Evolutionary conservation across 2,329 filamentous ascomycete species (phyloP).

Genomic region (Verticillium alfalfae): DNA sequence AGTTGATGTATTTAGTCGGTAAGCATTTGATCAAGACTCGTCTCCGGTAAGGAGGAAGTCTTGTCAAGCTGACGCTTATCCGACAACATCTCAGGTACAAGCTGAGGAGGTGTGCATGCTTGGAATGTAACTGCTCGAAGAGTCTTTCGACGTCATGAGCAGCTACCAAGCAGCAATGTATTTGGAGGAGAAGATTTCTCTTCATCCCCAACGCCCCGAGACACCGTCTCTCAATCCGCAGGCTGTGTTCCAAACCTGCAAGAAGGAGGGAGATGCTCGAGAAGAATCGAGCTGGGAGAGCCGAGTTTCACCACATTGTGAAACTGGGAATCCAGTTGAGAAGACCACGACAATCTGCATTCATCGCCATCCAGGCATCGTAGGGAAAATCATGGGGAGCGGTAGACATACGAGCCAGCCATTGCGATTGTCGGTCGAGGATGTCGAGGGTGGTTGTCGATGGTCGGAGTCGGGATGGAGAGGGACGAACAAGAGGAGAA

Average conservation of each 20-base stretch:
- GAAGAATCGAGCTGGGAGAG: conserved; percentile 78
- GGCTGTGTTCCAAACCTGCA: conserved; percentile 38
- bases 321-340: conserved; percentile 57
- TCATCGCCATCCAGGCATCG: conserved; percentile 45
- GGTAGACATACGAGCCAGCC: conserved; percentile 49
- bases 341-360: conserved; percentile 78
- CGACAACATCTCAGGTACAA: conserved; percentile 64
- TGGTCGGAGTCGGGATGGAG: conserved; percentile 13
- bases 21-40: conserved; percentile 35
- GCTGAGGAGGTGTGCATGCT: conserved; percentile 48
- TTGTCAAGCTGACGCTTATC: conserved; percentile 47
- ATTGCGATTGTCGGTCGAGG: conserved; percentile 30
- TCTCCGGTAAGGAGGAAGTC: neutral
- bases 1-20: conserved; percentile 74
- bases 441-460: conserved; percentile 32
- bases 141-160: conserved; percentile 20
- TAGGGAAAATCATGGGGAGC: conserved; percentile 20
- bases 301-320: conserved; percentile 32
- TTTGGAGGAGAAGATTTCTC: conserved; percentile 69
- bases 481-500: neutral
- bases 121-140: conserved; percentile 23
- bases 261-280: conserved; percentile 52
- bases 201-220: conserved; percentile 77
- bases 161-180: conserved; percentile 54
- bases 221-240: conserved; percentile 53